These are phyloP conservation scores for Hygrocybe coccinea DNA, from an alignment of 768 basidiomycete species.

Conservation along the genomic window DNA sequence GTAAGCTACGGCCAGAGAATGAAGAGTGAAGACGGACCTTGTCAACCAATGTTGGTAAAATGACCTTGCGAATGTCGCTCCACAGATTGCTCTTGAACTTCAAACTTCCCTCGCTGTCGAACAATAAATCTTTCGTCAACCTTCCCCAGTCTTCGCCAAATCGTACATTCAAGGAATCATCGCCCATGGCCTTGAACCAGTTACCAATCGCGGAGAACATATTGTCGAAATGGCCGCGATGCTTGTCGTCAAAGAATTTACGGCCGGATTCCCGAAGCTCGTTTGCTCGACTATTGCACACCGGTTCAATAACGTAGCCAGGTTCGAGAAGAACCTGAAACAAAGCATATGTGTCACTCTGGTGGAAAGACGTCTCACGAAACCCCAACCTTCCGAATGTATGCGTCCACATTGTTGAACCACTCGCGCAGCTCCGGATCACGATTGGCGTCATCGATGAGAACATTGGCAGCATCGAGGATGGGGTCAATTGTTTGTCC, in stretches of 20 bases:
- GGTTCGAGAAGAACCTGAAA: conserved; percentile 65
- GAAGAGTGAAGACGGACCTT: conserved; percentile 42
- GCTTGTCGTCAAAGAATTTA: conserved; percentile 66
- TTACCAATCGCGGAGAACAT: conserved; percentile 62
- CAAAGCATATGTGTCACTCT: not conserved
- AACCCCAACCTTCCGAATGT: conserved; percentile 54
- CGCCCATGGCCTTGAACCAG: conserved; percentile 84
- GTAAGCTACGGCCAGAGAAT: not conserved
- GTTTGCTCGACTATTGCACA: conserved; percentile 60
- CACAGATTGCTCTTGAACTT: conserved; percentile 87
- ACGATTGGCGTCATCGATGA: conserved; percentile 68
- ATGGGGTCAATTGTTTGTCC: conserved; percentile 60
- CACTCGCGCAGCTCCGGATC: conserved; percentile 74
- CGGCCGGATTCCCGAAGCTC: conserved; percentile 67
- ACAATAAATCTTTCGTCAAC: conserved; percentile 79
- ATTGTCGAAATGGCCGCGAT: conserved; percentile 71
- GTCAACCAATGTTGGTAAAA: conserved; percentile 73
- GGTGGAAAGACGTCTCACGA: not conserved
- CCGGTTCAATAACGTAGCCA: conserved; percentile 81
- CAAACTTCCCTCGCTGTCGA: conserved; percentile 73
- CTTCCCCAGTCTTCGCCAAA: conserved; percentile 82
- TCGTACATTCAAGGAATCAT: conserved; percentile 58
- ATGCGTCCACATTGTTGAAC: conserved; percentile 61
- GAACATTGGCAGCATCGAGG: conserved; percentile 60
- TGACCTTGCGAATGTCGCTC: conserved; percentile 81